phyloP scores from a whole-genome alignment of 306 rosid genomes.

The Trichosanthes truncata region DNA sequence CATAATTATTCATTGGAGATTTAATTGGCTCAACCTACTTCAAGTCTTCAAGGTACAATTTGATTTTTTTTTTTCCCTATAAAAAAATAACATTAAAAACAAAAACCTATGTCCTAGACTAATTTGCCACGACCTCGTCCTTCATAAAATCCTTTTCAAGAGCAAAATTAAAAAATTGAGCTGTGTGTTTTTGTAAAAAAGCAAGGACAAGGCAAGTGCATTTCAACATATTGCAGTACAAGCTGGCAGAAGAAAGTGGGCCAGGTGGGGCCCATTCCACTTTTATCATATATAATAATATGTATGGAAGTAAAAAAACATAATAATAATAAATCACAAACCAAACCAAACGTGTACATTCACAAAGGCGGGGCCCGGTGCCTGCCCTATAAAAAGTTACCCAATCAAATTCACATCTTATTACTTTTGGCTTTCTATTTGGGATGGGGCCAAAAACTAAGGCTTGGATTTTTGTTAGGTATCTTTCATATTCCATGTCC shows the following conservation, averaged over 20 bases:
- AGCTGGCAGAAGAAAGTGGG: neutral
- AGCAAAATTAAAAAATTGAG: neutral
- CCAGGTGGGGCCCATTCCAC: neutral
- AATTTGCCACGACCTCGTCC: too few relatives aligned
- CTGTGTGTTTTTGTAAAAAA: neutral
- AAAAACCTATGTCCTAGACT: too few relatives aligned
- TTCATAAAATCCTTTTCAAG: too few relatives aligned
- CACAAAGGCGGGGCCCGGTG: neutral
- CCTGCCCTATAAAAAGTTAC: neutral
- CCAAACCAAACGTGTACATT: neutral
- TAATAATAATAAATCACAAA: neutral
- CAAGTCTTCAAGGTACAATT: too few relatives aligned
- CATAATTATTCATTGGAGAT: too few relatives aligned
- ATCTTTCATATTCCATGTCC: neutral
- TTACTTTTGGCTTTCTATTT: neutral
- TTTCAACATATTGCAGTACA: neutral
- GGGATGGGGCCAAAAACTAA: neutral
- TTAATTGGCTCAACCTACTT: too few relatives aligned
- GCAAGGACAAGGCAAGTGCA: neutral
- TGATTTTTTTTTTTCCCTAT: too few relatives aligned
- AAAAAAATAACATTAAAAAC: too few relatives aligned
- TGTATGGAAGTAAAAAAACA: neutral
- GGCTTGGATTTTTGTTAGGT: neutral
- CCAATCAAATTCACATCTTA: neutral
- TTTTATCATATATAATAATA: neutral